Evolutionary conservation across 2,329 filamentous ascomycete genomes (phyloP).

Genomic region (Verticillium dahliae): DNA sequence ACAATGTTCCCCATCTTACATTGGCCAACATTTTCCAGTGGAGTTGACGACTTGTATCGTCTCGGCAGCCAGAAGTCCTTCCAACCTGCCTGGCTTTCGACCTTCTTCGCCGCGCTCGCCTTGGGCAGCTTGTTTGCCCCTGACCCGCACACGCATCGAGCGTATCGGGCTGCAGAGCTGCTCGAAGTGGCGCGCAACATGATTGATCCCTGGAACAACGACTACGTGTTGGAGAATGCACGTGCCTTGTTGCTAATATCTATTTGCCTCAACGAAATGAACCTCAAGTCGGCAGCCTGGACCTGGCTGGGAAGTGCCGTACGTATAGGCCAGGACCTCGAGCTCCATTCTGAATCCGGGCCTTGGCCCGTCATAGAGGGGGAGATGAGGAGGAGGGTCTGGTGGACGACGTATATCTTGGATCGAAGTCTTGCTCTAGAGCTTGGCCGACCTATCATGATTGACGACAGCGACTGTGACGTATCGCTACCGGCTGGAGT

Average conservation of each 20-base stretch:
- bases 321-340: constrained; percentile 75
- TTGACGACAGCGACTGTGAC: constrained; percentile 85
- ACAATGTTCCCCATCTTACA: constrained; percentile 79
- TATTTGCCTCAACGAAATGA: constrained; percentile 78
- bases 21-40: constrained; percentile 74
- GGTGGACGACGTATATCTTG: constrained; percentile 91
- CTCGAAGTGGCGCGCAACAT: constrained; percentile 64
- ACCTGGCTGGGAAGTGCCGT: constrained; percentile 78
- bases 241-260: constrained; percentile 66
- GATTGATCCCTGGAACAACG: constrained; percentile 77
- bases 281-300: constrained; percentile 79
- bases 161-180: constrained; percentile 51
- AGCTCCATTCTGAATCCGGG: constrained; percentile 69
- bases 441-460: constrained; percentile 71
- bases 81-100: constrained; percentile 65
- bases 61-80: constrained; percentile 52
- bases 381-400: constrained; percentile 81
- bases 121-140: constrained; percentile 70
- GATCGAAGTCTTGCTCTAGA: constrained; percentile 79
- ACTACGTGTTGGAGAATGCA: constrained; percentile 69
- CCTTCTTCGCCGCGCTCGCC: constrained; percentile 79
- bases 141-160: constrained; percentile 46
- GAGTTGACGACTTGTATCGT: constrained; percentile 72
- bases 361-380: constrained; percentile 69
- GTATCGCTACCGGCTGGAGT: constrained; percentile 71